phyloP scores from a whole-genome alignment of 805 yeast species.

The Pichia exigua region DNA sequence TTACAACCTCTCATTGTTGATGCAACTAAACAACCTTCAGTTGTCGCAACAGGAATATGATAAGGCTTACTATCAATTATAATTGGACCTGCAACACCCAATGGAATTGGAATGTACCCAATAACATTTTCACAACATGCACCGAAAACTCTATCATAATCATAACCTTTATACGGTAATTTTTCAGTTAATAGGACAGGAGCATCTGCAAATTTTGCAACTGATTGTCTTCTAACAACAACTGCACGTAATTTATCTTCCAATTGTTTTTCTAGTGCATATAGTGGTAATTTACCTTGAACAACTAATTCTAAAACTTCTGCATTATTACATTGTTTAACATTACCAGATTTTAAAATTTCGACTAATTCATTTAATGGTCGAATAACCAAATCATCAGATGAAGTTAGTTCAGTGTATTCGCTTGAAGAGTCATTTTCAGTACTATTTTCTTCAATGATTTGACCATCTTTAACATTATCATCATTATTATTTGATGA shows the following conservation, averaged over 20 bases:
- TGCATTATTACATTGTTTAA: slow-evolving; percentile 56
- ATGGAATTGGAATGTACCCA: slow-evolving; percentile 93
- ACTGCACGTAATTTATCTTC: slow-evolving; percentile 91
- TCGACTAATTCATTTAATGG: slow-evolving; percentile 59
- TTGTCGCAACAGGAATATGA: slow-evolving; percentile 98
- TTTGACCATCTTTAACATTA: slow-evolving; percentile 30
- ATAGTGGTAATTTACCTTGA: slow-evolving; percentile 76
- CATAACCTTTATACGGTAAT: slow-evolving; percentile 77
- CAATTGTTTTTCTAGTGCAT: slow-evolving; percentile 89
- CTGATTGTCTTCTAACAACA: slow-evolving; percentile 84
- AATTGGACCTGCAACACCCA: slow-evolving; percentile 97
- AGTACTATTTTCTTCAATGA: slow-evolving; percentile 22
- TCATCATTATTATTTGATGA: slow-evolving; percentile 11
- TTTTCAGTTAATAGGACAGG: slow-evolving; percentile 65
- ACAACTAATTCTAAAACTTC: slow-evolving; percentile 69
- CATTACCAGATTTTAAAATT: slow-evolving; percentile 62
- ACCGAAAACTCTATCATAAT: slow-evolving; percentile 93
- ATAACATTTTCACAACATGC: slow-evolving; percentile 99
- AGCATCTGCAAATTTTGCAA: slow-evolving; percentile 73
- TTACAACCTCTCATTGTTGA: slow-evolving; percentile 99
- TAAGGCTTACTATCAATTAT: slow-evolving; percentile 80
- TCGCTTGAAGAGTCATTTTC: slow-evolving; percentile 21
- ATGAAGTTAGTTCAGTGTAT: slow-evolving; percentile 6
- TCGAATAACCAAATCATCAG: slow-evolving; percentile 21
- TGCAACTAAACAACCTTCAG: slow-evolving; percentile 98